These are phyloP conservation scores for Galeopsis tetrahit DNA, from an alignment of 257 asterid species.

Conservation along the genomic window DNA sequence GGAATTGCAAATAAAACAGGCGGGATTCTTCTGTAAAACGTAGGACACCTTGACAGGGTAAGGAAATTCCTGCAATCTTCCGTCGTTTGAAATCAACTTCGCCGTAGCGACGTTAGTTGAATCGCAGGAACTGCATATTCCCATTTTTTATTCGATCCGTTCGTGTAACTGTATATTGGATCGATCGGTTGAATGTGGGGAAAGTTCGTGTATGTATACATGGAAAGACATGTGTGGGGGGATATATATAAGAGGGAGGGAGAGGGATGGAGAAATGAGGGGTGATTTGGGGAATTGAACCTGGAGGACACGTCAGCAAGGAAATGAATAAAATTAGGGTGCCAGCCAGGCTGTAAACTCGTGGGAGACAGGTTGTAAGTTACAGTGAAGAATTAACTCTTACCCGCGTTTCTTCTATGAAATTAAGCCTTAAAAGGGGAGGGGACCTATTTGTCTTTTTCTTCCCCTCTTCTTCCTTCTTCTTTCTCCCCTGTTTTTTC, in stretches of 20 bases:
- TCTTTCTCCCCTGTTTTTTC: not conserved
- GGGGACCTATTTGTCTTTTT: conserved; percentile 7
- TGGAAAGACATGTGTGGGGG: not conserved
- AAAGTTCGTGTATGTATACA: not conserved
- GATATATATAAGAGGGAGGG: conserved; percentile 17
- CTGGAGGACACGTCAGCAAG: conserved; percentile 58
- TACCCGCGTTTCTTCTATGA: conserved; percentile 42
- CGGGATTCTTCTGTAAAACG: conserved; percentile 69
- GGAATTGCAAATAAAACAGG: conserved; percentile 79
- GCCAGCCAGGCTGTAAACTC: conserved; percentile 76
- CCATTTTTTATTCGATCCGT: conserved; percentile 43
- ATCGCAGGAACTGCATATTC: conserved; percentile 85
- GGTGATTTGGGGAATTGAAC: conserved; percentile 50
- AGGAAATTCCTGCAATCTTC: conserved; percentile 77
- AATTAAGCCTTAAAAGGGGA: conserved; percentile 33
- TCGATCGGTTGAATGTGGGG: not conserved
- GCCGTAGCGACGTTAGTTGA: conserved; percentile 77
- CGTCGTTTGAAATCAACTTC: conserved; percentile 71
- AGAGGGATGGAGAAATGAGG: conserved; percentile 24
- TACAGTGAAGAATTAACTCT: conserved; percentile 23
- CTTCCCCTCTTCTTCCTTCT: too few relatives aligned
- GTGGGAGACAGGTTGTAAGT: conserved; percentile 68
- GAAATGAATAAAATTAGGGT: conserved; percentile 19
- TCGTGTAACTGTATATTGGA: not conserved
- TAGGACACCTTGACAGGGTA: conserved; percentile 77